A percentile compares a stretch with the other conserved stretches of the same genome.
These are phyloP conservation scores for Mycena venus DNA, from an alignment of 768 basidiomycete genomes.

Conservation along the genomic window DNA sequence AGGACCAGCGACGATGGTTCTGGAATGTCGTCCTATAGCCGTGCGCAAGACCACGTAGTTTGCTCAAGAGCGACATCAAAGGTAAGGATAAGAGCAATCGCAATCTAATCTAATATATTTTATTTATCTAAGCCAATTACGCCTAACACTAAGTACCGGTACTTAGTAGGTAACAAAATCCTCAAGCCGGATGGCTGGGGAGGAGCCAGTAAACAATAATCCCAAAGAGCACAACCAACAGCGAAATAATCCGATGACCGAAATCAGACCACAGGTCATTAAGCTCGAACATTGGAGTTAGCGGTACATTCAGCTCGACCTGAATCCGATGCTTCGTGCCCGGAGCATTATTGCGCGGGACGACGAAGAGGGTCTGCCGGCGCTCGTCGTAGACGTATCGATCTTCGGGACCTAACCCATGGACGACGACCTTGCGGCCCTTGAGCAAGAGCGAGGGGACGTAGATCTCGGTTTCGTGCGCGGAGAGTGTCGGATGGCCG, in stretches of 20 bases:
- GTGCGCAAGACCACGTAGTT: not conserved
- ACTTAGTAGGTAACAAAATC: not conserved
- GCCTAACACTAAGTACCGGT: too few species aligned
- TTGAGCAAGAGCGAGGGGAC: constrained; percentile 74
- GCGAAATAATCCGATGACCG: constrained; percentile 33
- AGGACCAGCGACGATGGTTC: constrained; percentile 7
- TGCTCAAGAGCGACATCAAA: not conserved
- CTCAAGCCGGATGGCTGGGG: constrained; percentile 15
- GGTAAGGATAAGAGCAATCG: not conserved
- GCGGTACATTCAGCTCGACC: constrained; percentile 70
- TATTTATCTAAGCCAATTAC: too few species aligned
- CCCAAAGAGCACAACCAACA: constrained; percentile 39
- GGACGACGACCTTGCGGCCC: constrained; percentile 69
- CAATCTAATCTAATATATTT: too few species aligned
- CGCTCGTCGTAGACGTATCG: constrained; percentile 70
- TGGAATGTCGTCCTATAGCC: not conserved
- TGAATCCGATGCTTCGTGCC: constrained; percentile 62
- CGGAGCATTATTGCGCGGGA: constrained; percentile 57
- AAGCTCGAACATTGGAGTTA: constrained; percentile 62
- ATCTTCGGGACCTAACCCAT: constrained; percentile 66
- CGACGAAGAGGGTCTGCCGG: constrained; percentile 83
- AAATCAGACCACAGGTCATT: constrained; percentile 79
- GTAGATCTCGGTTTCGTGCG: constrained; percentile 88
- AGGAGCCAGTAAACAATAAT: constrained; percentile 34
- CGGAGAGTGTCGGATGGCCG: constrained; percentile 54